Conservation (phyloP, 129 eudicot genomes). For the Chrysanthemum lavandulifolium region DNA sequence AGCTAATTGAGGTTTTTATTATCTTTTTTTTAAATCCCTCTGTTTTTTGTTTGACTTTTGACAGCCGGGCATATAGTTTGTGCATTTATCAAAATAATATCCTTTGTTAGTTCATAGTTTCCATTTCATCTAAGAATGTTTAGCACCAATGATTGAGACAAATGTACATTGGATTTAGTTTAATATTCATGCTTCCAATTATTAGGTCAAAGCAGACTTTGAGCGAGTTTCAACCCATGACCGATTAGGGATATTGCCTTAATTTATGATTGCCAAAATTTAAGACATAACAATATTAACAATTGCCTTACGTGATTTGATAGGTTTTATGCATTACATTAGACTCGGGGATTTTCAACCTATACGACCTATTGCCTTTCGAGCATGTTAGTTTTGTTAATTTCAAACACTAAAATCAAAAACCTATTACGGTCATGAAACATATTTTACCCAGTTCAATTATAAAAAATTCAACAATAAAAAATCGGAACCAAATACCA, state of each 20-base stretch:
- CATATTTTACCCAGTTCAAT: too few species aligned
- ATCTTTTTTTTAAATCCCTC: constrained; percentile 14
- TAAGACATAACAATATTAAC: background rate
- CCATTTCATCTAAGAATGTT: background rate
- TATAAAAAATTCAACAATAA: too few species aligned
- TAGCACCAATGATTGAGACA: background rate
- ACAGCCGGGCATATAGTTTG: constrained; percentile 36
- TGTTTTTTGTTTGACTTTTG: constrained; percentile 24
- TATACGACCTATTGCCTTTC: background rate
- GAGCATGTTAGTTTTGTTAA: too few species aligned
- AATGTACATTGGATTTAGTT: constrained; percentile 8
- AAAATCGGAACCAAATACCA: too few species aligned
- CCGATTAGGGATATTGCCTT: too few species aligned
- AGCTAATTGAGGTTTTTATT: constrained; percentile 16
- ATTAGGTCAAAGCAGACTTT: background rate
- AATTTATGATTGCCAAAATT: background rate
- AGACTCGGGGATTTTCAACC: background rate
- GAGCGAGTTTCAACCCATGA: too few species aligned
- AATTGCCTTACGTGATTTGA: background rate
- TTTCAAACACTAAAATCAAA: too few species aligned
- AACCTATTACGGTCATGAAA: too few species aligned
- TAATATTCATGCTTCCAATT: background rate
- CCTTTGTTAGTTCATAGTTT: constrained; percentile 17
- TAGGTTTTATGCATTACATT: background rate
- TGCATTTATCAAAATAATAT: constrained; percentile 33